A percentile compares a stretch with the other conserved stretches of the same genome.
Conservation (phyloP, 306 rosid genomes). For the Betula pendula region DNA sequence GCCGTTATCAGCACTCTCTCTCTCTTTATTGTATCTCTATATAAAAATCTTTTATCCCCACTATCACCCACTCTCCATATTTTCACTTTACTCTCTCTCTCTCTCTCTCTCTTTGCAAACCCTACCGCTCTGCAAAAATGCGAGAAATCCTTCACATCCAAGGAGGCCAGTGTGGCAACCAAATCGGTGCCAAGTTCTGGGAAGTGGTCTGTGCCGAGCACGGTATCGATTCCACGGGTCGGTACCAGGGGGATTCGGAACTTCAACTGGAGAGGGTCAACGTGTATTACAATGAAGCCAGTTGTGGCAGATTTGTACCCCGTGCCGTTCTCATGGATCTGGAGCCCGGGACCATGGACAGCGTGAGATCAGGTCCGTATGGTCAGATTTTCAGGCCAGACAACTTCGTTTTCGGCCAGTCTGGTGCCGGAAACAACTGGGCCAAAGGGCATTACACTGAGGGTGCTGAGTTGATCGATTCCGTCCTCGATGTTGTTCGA, state of each 20-base stretch:
- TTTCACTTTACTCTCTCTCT: neutral
- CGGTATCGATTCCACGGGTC: constrained; percentile 47
- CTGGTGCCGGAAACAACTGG: constrained; percentile 49
- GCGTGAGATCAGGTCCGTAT: constrained; percentile 43
- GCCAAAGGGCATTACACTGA: constrained; percentile 49
- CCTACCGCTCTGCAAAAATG: constrained; percentile 15
- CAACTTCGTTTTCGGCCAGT: constrained; percentile 47
- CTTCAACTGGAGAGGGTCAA: constrained; percentile 47
- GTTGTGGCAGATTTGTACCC: constrained; percentile 41
- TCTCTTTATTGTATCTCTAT: neutral
- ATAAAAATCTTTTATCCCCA: neutral
- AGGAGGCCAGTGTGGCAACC: constrained; percentile 53
- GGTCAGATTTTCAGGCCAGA: constrained; percentile 50
- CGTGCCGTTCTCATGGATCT: constrained; percentile 51
- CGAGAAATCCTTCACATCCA: constrained; percentile 49
- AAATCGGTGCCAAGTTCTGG: constrained; percentile 54
- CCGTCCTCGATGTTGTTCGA: constrained; percentile 45
- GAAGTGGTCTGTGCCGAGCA: constrained; percentile 55
- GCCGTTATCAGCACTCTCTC: neutral
- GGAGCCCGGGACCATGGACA: constrained; percentile 52
- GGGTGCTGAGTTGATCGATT: constrained; percentile 47
- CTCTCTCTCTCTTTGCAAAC: neutral
- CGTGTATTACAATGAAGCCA: constrained; percentile 50
- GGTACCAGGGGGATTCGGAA: constrained; percentile 39
- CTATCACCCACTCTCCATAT: neutral